A percentile compares a stretch with the other conserved stretches of the same genome.
phyloP scores from a whole-genome alignment of 305 asterid species.

The Fraxinus sp. region DNA sequence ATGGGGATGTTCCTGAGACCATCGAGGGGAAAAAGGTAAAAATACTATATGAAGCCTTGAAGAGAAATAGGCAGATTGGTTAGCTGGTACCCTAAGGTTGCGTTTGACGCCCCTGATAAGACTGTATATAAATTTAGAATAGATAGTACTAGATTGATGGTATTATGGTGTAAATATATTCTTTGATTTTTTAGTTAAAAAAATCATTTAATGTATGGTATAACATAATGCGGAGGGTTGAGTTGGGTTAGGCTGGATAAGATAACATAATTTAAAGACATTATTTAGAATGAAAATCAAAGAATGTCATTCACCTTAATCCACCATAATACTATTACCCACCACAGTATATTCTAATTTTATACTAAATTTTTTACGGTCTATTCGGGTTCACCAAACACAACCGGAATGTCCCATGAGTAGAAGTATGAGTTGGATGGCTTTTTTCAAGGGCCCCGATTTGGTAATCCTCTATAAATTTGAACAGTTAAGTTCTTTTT shows the following conservation, averaged over 20 bases:
- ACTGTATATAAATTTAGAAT: background rate
- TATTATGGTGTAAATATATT: background rate
- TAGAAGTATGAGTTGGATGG: background rate
- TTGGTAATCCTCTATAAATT: conserved; percentile 8
- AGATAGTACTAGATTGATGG: background rate
- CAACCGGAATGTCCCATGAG: background rate
- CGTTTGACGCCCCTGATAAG: background rate
- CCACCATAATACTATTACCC: background rate
- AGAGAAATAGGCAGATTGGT: background rate
- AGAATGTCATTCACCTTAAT: background rate
- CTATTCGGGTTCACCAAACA: background rate
- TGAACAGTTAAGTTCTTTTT: background rate
- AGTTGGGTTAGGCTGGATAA: background rate
- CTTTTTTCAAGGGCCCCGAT: background rate
- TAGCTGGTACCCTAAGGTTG: conserved; percentile 2
- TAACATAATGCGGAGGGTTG: background rate
- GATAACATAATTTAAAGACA: background rate
- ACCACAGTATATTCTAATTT: background rate
- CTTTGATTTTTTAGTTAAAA: background rate
- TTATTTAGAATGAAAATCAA: background rate
- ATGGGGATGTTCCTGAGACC: conserved; percentile 96
- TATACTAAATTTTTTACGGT: background rate
- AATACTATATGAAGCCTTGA: conserved; percentile 9
- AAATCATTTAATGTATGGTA: background rate
- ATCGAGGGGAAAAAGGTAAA: conserved; percentile 87